These are phyloP conservation scores for Rhodofomes roseus DNA, from an alignment of 1,284 basidiomycete species.

Conservation along the genomic window DNA sequence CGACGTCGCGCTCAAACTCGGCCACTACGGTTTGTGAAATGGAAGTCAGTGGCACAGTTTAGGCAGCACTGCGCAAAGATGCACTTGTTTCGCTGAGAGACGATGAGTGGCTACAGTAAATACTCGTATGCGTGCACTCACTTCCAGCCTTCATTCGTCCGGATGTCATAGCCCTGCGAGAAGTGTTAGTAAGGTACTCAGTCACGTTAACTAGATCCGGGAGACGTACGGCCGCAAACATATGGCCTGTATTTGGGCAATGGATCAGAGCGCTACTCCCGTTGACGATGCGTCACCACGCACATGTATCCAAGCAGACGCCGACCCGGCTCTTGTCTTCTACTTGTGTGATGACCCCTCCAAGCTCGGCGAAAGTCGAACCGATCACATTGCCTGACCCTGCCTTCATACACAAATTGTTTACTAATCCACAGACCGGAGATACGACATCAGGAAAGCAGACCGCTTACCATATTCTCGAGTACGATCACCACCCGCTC, in stretches of 20 bases:
- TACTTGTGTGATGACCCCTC: constrained; percentile 68
- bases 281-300: constrained; percentile 15
- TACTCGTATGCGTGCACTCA: constrained; percentile 33
- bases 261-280: neutral
- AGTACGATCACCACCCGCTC: constrained; percentile 63
- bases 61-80: neutral
- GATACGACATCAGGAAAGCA: no score
- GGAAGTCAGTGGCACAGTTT: neutral
- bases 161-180: constrained; percentile 73
- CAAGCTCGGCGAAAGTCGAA: constrained; percentile 65
- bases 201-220: no score
- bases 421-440: neutral
- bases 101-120: neutral
- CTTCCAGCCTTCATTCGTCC: constrained; percentile 65
- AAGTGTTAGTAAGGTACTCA: neutral
- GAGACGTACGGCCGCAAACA: constrained; percentile 67
- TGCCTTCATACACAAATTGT: constrained; percentile 46
- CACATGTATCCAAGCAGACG: constrained; percentile 85
- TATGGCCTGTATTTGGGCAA: constrained; percentile 51
- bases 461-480: constrained; percentile 73
- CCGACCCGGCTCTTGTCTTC: constrained; percentile 75
- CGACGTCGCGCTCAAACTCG: constrained; percentile 66
- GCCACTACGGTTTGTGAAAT: constrained; percentile 39
- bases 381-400: constrained; percentile 82
- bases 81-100: constrained; percentile 17